These are phyloP conservation scores for Ceratocystiopsis brevicomis DNA, from an alignment of 2,329 filamentous ascomycete genomes.

Conservation along the genomic window DNA sequence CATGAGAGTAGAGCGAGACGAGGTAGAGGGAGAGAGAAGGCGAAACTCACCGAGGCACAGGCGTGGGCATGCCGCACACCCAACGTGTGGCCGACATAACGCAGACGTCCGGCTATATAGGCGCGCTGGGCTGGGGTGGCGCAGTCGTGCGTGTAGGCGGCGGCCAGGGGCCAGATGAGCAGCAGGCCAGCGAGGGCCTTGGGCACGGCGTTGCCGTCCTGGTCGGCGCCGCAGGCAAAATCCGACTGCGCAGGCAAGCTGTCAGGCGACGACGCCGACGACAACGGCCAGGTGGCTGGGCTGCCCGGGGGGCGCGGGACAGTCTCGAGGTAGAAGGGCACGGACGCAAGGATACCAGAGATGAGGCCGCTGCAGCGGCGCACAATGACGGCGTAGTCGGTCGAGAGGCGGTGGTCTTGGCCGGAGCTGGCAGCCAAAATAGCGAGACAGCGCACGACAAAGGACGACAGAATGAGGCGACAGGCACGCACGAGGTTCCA, in stretches of 20 bases:
- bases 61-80: constrained; percentile 40
- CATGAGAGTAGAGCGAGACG: neutral
- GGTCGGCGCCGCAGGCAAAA: constrained; percentile 29
- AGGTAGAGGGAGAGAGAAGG: neutral
- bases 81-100: constrained; percentile 33
- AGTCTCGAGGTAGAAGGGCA: constrained; percentile 45
- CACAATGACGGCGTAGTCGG: constrained; percentile 38
- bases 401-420: constrained; percentile 39
- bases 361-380: constrained; percentile 32
- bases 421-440: constrained; percentile 18
- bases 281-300: neutral
- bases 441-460: constrained; percentile 39
- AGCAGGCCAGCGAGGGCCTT: constrained; percentile 41
- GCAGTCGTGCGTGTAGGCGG: constrained; percentile 36
- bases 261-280: neutral
- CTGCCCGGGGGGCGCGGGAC: constrained; percentile 21
- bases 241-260: neutral
- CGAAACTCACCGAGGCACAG: constrained; percentile 27
- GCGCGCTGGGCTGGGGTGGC: constrained; percentile 36
- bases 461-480: constrained; percentile 33
- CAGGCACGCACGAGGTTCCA: constrained; percentile 37
- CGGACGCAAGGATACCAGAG: constrained; percentile 38
- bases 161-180: constrained; percentile 38
- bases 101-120: constrained; percentile 35
- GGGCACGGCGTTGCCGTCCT: too few relatives aligned